Evolutionary conservation across 331 rosid genomes (phyloP).

Genomic region (Malus hybrid): DNA sequence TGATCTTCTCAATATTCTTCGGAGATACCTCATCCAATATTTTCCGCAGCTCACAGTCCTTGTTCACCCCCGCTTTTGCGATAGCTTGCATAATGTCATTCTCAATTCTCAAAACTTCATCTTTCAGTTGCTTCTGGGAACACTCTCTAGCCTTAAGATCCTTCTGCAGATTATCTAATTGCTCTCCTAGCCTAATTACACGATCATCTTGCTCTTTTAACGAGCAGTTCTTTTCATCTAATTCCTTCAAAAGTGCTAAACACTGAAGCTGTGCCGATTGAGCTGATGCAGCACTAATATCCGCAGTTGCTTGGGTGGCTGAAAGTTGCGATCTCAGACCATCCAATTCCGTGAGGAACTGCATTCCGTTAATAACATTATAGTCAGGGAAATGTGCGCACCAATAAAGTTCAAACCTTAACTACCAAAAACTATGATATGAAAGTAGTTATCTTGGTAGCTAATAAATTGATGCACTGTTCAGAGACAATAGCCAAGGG

Average conservation of each 20-base stretch:
- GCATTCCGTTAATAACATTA: constrained; percentile 12
- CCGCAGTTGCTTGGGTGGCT: constrained; percentile 64
- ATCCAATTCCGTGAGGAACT: constrained; percentile 74
- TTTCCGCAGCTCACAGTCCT: constrained; percentile 69
- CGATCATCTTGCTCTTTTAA: constrained; percentile 73
- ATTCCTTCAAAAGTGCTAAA: constrained; percentile 57
- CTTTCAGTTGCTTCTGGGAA: constrained; percentile 87
- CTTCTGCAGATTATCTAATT: constrained; percentile 70
- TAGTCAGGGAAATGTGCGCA: neutral
- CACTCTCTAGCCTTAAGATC: constrained; percentile 83
- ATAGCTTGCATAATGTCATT: constrained; percentile 75
- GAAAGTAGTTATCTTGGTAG: neutral
- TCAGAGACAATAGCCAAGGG: neutral
- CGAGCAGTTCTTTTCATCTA: constrained; percentile 60
- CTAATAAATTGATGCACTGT: neutral
- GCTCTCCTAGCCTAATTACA: constrained; percentile 62
- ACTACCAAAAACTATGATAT: neutral
- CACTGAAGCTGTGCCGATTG: constrained; percentile 72
- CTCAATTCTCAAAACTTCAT: constrained; percentile 74
- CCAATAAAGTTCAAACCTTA: neutral
- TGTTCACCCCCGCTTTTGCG: constrained; percentile 52
- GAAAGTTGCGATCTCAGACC: constrained; percentile 62
- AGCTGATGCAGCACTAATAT: constrained; percentile 84
- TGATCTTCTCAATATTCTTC: constrained; percentile 67
- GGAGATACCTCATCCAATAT: constrained; percentile 81